A percentile compares a stretch with the other conserved stretches of the same genome.
phyloP scores from a whole-genome alignment of 345 rosid genomes.

The Adansonia digitata region DNA sequence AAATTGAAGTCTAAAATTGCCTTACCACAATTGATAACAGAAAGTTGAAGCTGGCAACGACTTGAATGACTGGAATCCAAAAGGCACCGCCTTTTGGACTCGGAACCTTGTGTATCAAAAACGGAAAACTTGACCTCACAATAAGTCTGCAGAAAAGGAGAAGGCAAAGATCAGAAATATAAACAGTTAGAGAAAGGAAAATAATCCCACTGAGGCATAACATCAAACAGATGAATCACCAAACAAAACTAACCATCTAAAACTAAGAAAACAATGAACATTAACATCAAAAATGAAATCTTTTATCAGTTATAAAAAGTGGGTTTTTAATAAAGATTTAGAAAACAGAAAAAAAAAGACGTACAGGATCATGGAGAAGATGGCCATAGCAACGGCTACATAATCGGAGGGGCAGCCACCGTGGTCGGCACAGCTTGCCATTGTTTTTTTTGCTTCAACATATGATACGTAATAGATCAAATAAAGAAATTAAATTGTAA shows the following conservation, averaged over 20 bases:
- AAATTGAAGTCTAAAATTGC: background rate
- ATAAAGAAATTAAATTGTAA: background rate
- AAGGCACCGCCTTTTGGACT: conserved; percentile 66
- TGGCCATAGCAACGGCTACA: conserved; percentile 55
- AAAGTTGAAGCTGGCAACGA: conserved; percentile 67
- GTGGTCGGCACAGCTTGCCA: conserved; percentile 47
- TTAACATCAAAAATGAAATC: background rate
- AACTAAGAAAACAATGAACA: background rate
- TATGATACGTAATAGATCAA: background rate
- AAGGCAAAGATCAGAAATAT: background rate
- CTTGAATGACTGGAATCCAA: conserved; percentile 88
- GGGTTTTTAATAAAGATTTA: background rate
- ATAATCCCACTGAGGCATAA: conserved; percentile 15
- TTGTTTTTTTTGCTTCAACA: conserved; percentile 6
- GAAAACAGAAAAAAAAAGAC: background rate
- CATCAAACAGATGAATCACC: conserved; percentile 23
- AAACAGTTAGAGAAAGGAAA: background rate
- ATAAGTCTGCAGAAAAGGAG: conserved; percentile 54
- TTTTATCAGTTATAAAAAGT: background rate
- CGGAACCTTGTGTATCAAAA: conserved; percentile 63
- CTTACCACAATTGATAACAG: conserved; percentile 60
- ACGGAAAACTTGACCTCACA: conserved; percentile 45
- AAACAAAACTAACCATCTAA: background rate
- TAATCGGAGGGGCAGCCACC: conserved; percentile 95
- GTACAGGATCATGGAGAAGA: conserved; percentile 56